Evolutionary conservation across 306 rosid species (phyloP), one percentile per base, ranked within the genome.

Genomic region (Alnus rubra): DNA sequence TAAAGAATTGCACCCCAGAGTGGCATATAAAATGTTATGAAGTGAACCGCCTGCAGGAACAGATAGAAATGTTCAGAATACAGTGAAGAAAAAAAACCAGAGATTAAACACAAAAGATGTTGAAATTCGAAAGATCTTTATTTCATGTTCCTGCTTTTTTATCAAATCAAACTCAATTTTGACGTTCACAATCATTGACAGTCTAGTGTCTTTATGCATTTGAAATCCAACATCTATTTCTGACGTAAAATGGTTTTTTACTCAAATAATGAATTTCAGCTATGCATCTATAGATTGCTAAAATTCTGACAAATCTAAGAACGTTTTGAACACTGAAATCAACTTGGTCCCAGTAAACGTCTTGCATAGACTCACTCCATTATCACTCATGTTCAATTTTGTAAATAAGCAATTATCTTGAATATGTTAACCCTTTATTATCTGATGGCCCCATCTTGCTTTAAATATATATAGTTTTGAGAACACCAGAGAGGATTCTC

Each of bases 1-100:
- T 93, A 96, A 81, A 96, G 91, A 87, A 96, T 96, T 71, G 98
- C 99, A 80, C 96, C 94, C 99, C 99, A 93, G 51, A 96, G 97
- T 74, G 98, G 99, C 81, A 91, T 16, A 84, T 96, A 96, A 89
- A 96, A 96, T 19, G 99, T 93, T 65, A 96, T 52, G 79, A 96
- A 90, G 89, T 96, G 98, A 88, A 91, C 83, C 11, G 88, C 98
- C 99, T 96, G 98, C 82, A 90, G 60, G 59, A 58, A 77, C 47
- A 73, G 45, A 49, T 52, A 72, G 55, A 33, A 70, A 68, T 59
- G 51, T 67, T 63, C 59, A 77, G 44, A 80, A 9, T 16, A 23
- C 9, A 54, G 18, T 2, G 15, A 48, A 18, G 30, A 60, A n/a
- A n/a, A 52, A 4, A 35, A 49, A 65, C 73, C 68, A 68, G 19